A percentile compares a stretch with the other conserved stretches of the same genome.
Evolutionary conservation across 495 filamentous ascomycete genomes (phyloP).

Genomic region (Aspergillus campestris): DNA sequence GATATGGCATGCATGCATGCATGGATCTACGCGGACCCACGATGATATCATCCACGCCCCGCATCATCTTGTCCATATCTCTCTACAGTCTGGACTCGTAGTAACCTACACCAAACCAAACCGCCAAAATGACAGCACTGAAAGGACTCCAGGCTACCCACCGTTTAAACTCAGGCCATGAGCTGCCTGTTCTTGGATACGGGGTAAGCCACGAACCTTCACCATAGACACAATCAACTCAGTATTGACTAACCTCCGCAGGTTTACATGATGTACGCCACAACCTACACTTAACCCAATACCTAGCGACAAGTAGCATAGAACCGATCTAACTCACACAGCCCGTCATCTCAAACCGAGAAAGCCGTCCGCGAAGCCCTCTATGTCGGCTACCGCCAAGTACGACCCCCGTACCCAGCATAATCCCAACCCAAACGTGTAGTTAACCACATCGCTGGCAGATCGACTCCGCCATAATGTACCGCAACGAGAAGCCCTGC

Average conservation of each 20-base stretch:
- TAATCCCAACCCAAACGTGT: background rate
- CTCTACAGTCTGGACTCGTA: too few relatives aligned
- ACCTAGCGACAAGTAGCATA: background rate
- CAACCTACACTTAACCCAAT: background rate
- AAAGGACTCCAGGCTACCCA: slow-evolving; percentile 24
- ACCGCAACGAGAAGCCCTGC: slow-evolving; percentile 47
- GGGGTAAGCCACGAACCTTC: slow-evolving; percentile 42
- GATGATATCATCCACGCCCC: background rate
- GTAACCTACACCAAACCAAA: background rate
- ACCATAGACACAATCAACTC: background rate
- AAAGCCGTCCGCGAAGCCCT: slow-evolving; percentile 53
- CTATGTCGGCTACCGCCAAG: slow-evolving; percentile 56
- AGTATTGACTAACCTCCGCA: slow-evolving; percentile 15
- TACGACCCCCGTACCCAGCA: slow-evolving; percentile 6
- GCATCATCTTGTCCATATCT: too few relatives aligned
- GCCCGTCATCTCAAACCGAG: slow-evolving; percentile 44
- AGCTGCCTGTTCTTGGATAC: slow-evolving; percentile 71
- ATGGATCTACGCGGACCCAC: background rate
- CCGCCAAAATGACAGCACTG: slow-evolving; percentile 19
- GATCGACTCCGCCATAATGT: slow-evolving; percentile 49
- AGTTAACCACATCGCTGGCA: slow-evolving; percentile 21
- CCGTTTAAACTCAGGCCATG: slow-evolving; percentile 62
- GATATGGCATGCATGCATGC: too few relatives aligned
- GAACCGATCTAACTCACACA: slow-evolving; percentile 12
- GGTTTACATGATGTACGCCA: slow-evolving; percentile 65